These are phyloP conservation scores for Solanum medicagineum DNA, from an alignment of 257 asterid genomes.

Conservation along the genomic window DNA sequence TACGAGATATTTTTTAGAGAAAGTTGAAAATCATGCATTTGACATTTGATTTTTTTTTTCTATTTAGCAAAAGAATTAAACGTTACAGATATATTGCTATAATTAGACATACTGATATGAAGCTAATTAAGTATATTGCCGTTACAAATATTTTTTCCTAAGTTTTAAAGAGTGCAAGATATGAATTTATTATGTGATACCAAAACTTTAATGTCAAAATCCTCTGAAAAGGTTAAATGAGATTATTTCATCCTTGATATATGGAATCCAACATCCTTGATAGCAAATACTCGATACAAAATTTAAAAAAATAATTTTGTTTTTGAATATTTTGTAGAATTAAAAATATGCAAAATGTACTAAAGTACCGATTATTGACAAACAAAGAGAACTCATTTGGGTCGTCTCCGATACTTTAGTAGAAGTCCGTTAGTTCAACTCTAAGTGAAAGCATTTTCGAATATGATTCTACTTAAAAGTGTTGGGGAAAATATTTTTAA, in stretches of 20 bases:
- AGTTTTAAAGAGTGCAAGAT: background rate
- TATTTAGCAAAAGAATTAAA: background rate
- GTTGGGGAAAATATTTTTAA: no score
- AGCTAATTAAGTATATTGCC: background rate
- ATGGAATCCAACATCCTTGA: background rate
- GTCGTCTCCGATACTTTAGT: background rate
- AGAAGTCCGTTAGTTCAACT: background rate
- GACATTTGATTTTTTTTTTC: background rate
- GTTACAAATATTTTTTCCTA: background rate
- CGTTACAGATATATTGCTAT: background rate
- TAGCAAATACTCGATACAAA: background rate
- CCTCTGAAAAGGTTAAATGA: background rate
- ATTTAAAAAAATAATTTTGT: no score
- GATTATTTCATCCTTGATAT: background rate
- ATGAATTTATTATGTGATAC: background rate
- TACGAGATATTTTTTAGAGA: background rate
- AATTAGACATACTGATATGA: background rate
- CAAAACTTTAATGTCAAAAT: background rate
- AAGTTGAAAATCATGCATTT: background rate
- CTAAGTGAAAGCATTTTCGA: background rate
- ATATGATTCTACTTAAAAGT: no score
- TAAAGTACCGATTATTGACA: background rate
- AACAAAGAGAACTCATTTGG: background rate
- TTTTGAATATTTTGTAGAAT: background rate
- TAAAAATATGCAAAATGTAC: background rate